Conservation (phyloP, 164 flowering plant genomes). For the Aristolochia fimbriata region DNA sequence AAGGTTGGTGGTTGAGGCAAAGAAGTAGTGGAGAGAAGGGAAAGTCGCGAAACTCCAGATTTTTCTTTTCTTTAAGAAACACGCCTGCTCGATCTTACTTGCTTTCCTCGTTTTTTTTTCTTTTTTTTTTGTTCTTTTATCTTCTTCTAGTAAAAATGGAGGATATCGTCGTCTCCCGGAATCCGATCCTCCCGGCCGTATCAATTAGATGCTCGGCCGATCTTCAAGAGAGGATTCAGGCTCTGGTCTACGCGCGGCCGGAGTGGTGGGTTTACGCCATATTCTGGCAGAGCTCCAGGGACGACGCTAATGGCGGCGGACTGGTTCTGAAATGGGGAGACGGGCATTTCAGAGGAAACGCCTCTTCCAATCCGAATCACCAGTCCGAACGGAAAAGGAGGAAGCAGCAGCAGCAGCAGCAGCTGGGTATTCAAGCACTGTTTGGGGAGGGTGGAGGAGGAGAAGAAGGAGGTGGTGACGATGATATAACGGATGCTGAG, state of each 20-base stretch:
- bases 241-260: conserved; percentile 31
- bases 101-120: too few relatives aligned
- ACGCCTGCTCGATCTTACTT: too few relatives aligned
- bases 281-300: conserved; percentile 48
- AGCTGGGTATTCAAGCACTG: conserved; percentile 23
- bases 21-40: too few relatives aligned
- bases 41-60: too few relatives aligned
- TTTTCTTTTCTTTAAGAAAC: too few relatives aligned
- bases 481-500: conserved; percentile 40
- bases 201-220: conserved; percentile 10
- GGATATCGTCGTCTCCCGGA: neutral
- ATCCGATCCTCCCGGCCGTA: conserved; percentile 1
- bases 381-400: neutral
- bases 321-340: conserved; percentile 51
- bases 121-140: too few relatives aligned
- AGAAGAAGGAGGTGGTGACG: conserved; percentile 14
- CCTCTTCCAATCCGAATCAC: neutral
- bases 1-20: too few relatives aligned
- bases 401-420: conserved; percentile 18
- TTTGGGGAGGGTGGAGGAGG: conserved; percentile 8
- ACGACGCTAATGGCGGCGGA: conserved; percentile 20
- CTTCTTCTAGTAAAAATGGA: too few relatives aligned
- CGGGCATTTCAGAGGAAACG: conserved; percentile 52
- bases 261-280: conserved; percentile 73
- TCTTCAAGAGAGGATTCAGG: conserved; percentile 48